phyloP scores from a whole-genome alignment of 345 rosid genomes.

The Leavenworthia alabamica region DNA sequence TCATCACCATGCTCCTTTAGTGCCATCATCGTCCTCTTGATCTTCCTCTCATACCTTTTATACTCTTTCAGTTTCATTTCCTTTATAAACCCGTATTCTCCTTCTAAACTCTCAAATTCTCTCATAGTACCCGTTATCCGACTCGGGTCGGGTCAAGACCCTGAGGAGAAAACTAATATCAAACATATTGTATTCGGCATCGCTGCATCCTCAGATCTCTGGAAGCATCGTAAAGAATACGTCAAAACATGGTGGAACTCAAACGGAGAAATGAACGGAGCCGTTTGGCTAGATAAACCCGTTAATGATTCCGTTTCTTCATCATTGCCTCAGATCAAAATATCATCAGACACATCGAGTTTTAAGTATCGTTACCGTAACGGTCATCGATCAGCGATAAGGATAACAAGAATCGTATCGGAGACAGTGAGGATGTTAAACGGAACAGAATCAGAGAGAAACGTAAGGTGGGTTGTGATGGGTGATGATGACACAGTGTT shows the following conservation, averaged over 20 bases:
- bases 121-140: conserved; percentile 19
- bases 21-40: conserved; percentile 32
- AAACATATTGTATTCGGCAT: conserved; percentile 67
- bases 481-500: conserved; percentile 80
- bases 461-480: conserved; percentile 70
- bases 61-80: conserved; percentile 47
- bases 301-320: conserved; percentile 5
- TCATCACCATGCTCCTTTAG: conserved; percentile 10
- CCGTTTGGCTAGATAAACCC: conserved; percentile 54
- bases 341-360: conserved; percentile 60
- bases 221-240: conserved; percentile 53
- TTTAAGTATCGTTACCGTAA: conserved; percentile 49
- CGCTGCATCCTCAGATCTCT: conserved; percentile 47
- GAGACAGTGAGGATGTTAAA: conserved; percentile 51
- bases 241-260: conserved; percentile 67
- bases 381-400: conserved; percentile 62
- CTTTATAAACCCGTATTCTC: conserved; percentile 34
- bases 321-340: conserved; percentile 29
- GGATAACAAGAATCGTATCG: conserved; percentile 58
- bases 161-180: conserved; percentile 19
- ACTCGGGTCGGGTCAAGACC: conserved; percentile 28
- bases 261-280: conserved; percentile 50
- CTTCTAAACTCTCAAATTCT: conserved; percentile 10
- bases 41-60: conserved; percentile 33
- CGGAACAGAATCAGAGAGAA: conserved; percentile 31